Conservation (phyloP, 2,329 filamentous ascomycete genomes). For the Exophiala oligosperma region DNA sequence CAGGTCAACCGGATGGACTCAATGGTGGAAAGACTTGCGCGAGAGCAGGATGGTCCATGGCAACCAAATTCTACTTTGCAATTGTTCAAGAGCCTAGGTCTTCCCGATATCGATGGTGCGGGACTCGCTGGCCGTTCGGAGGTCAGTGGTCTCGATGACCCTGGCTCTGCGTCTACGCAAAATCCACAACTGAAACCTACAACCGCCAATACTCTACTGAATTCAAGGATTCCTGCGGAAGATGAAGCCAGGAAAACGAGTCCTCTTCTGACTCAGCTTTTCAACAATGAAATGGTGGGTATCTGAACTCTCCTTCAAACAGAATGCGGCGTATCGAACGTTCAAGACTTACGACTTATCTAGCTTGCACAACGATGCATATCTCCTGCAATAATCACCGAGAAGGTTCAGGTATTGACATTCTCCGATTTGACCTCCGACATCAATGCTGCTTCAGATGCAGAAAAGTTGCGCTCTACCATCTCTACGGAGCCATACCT, state of each 20-base stretch:
- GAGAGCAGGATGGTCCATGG: not conserved
- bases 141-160: not conserved
- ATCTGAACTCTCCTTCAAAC: not conserved
- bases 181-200: not conserved
- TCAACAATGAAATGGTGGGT: conserved; percentile 27
- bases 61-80: not conserved
- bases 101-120: too few species aligned
- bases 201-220: not conserved
- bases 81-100: not conserved
- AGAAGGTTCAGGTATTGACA: conserved; percentile 14
- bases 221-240: not conserved
- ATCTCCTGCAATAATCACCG: conserved; percentile 8
- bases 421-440: conserved; percentile 7
- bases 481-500: conserved; percentile 25
- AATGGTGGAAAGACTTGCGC: conserved; percentile 16
- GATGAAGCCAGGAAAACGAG: conserved; percentile 9
- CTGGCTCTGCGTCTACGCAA: not conserved
- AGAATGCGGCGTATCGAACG: not conserved
- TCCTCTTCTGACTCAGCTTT: conserved; percentile 25
- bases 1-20: conserved; percentile 19
- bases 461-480: conserved; percentile 24
- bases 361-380: conserved; percentile 7
- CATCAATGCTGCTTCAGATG: conserved; percentile 5
- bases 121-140: too few species aligned
- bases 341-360: not conserved